Evolutionary conservation across 2,329 filamentous ascomycete species (phyloP).

Genomic region (Simplicillium aogashimaense): DNA sequence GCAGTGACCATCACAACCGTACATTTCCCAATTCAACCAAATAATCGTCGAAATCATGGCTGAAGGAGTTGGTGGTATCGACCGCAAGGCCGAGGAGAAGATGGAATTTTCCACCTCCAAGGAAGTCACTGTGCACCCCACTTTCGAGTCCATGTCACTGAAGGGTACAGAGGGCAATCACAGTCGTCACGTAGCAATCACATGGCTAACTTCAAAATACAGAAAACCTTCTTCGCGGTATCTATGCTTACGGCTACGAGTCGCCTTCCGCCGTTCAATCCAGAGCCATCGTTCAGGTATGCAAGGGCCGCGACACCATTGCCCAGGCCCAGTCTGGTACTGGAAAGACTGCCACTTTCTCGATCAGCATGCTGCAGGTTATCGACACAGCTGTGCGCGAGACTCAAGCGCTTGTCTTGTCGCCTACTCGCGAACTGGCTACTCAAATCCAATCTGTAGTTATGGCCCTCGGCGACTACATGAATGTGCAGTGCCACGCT

Average conservation of each 20-base stretch:
- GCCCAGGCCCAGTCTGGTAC: conserved; percentile 96
- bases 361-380: conserved; percentile 90
- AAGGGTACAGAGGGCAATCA: conserved; percentile 47
- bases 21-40: neutral
- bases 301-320: conserved; percentile 97
- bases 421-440: conserved; percentile 90
- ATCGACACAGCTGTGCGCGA: conserved; percentile 90
- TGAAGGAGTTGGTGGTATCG: conserved; percentile 65
- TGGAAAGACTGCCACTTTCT: conserved; percentile 94
- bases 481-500: conserved; percentile 98
- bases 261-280: conserved; percentile 97
- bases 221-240: conserved; percentile 91
- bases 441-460: conserved; percentile 98
- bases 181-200: conserved; percentile 1
- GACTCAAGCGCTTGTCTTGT: conserved; percentile 89
- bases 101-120: conserved; percentile 99
- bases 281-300: conserved; percentile 95
- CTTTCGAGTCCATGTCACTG: conserved; percentile 91
- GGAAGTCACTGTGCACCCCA: conserved; percentile 90
- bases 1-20: neutral
- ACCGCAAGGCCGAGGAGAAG: conserved; percentile 87
- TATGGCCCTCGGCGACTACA: conserved; percentile 99
- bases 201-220: conserved; percentile 1
- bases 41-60: conserved; percentile 55
- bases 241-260: conserved; percentile 98